A percentile compares a stretch with the other conserved stretches of the same genome.
phyloP scores from a whole-genome alignment of 805 yeast genomes.

The Saccharomycodes ludwigii region DNA sequence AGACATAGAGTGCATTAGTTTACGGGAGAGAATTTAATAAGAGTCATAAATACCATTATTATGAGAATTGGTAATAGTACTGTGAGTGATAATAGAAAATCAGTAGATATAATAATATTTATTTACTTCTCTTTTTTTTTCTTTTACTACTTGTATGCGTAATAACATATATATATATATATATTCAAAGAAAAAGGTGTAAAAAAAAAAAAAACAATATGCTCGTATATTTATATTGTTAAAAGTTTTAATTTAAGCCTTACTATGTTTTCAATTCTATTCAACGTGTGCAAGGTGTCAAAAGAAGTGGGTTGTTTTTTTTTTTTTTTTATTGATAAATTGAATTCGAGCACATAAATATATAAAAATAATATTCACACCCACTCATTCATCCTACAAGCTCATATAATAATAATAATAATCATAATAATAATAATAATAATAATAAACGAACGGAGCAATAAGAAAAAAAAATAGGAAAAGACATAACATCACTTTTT shows the following conservation, averaged over 20 bases:
- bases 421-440: not conserved
- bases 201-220: not conserved
- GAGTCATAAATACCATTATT: not conserved
- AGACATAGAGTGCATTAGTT: not conserved
- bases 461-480: no score
- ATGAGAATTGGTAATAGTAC: not conserved
- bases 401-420: not conserved
- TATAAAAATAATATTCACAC: no score
- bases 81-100: not conserved
- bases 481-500: no score
- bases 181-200: not conserved
- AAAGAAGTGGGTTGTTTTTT: no score
- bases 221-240: not conserved
- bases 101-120: not conserved
- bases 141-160: no score
- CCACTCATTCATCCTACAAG: not conserved
- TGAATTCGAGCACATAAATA: no score
- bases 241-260: not conserved
- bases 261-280: not conserved
- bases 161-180: not conserved
- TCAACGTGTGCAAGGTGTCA: no score
- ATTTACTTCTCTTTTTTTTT: no score
- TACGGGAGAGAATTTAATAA: not conserved
- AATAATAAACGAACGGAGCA: conserved; percentile 3
- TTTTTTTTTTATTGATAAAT: no score